These are phyloP conservation scores for Parasitella parasitica DNA, from an alignment of 371 early-diverging fungal species.

Conservation along the genomic window DNA sequence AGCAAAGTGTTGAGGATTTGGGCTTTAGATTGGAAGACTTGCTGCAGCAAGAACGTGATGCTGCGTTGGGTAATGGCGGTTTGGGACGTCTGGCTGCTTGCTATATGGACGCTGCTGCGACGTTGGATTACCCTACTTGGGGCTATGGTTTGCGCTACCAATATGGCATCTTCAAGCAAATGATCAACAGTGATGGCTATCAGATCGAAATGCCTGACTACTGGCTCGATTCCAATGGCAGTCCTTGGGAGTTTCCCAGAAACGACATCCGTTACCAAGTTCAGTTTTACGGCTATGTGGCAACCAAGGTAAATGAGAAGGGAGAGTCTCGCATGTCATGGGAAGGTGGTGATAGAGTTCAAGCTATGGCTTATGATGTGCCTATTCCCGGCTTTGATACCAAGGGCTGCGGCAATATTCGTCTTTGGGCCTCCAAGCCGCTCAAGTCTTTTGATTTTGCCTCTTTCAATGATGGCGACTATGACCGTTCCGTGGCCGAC, in stretches of 20 bases:
- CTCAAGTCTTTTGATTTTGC: conserved; percentile 76
- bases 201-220: conserved; percentile 92
- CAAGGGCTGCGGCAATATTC: conserved; percentile 89
- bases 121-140: conserved; percentile 88
- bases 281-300: conserved; percentile 83
- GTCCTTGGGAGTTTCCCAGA: conserved; percentile 95
- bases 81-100: conserved; percentile 90
- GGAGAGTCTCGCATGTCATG: conserved; percentile 68
- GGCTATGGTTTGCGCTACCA: conserved; percentile 87
- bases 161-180: conserved; percentile 95
- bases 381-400: conserved; percentile 90
- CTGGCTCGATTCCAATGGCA: conserved; percentile 75
- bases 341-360: conserved; percentile 82
- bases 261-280: conserved; percentile 84
- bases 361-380: conserved; percentile 92
- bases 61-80: conserved; percentile 95
- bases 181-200: conserved; percentile 76
- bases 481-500: conserved; percentile 82
- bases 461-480: conserved; percentile 89
- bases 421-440: conserved; percentile 90
- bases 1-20: conserved; percentile 62
- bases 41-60: conserved; percentile 88
- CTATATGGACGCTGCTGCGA: conserved; percentile 90
- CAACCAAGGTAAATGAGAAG: conserved; percentile 61
- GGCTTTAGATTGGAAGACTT: conserved; percentile 90